Percentiles rank a stretch among this genome's conserved stretches.
phyloP scores from a whole-genome alignment of 2,329 filamentous ascomycete genomes.

The Botrytis pseudocinerea region DNA sequence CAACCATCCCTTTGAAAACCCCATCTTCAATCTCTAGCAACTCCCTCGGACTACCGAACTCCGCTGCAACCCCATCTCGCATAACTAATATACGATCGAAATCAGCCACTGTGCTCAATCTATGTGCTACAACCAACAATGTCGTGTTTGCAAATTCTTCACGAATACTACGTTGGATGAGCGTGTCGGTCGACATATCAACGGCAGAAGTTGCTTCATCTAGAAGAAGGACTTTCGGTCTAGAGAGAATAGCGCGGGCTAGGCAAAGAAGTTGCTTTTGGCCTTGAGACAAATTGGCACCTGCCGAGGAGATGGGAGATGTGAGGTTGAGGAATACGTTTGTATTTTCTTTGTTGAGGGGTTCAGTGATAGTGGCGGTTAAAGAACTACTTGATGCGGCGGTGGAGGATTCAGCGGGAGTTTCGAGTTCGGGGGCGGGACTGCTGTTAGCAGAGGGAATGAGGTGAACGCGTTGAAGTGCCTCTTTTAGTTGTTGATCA shows the following conservation, averaged over 20 bases:
- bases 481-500: constrained; percentile 82
- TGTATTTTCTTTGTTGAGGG: constrained; percentile 52
- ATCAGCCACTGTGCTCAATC: constrained; percentile 72
- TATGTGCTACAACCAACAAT: constrained; percentile 71
- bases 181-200: constrained; percentile 70
- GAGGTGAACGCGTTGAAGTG: constrained; percentile 84
- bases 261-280: constrained; percentile 74
- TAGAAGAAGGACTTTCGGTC: constrained; percentile 72
- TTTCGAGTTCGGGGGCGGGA: not conserved
- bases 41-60: constrained; percentile 64
- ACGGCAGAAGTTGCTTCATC: constrained; percentile 78
- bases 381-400: constrained; percentile 1
- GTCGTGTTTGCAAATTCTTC: constrained; percentile 69
- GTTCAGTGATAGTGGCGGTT: not conserved
- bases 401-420: constrained; percentile 18
- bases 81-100: constrained; percentile 77
- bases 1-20: constrained; percentile 40
- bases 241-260: constrained; percentile 67
- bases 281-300: constrained; percentile 71
- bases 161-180: constrained; percentile 72
- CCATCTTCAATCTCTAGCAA: constrained; percentile 42
- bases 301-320: constrained; percentile 66
- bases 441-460: constrained; percentile 47
- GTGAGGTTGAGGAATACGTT: constrained; percentile 65
- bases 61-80: constrained; percentile 63